Percentiles rank a stretch among this genome's conserved stretches.
phyloP scores from a whole-genome alignment of 2,329 filamentous ascomycete genomes.

The Penicillium sp. region DNA sequence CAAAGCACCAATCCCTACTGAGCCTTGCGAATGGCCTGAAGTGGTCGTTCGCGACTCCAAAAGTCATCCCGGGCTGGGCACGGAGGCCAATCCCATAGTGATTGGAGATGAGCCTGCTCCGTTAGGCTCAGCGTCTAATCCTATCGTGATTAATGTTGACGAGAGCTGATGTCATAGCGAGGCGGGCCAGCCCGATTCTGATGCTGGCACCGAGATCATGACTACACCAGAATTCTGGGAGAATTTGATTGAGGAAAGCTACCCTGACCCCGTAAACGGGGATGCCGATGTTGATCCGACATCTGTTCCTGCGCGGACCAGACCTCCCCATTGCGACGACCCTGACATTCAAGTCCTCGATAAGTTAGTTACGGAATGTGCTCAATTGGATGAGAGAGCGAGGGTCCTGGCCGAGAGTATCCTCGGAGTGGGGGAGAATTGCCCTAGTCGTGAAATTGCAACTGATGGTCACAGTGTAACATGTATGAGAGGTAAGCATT shows the following conservation, averaged over 20 bases:
- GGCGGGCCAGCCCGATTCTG: conserved; percentile 5
- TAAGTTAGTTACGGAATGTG: not conserved
- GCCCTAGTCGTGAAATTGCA: not conserved
- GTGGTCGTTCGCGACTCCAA: conserved; percentile 9
- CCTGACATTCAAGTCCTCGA: conserved; percentile 1
- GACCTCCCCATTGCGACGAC: conserved; percentile 2
- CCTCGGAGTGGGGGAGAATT: not conserved
- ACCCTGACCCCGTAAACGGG: conserved; percentile 1
- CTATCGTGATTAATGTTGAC: conserved; percentile 12
- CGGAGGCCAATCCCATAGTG: conserved; percentile 11
- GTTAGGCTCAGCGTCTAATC: conserved; percentile 11
- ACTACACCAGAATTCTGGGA: conserved; percentile 7
- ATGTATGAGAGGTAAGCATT: not conserved
- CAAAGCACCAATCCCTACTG: conserved; percentile 6
- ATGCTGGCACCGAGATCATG: conserved; percentile 13
- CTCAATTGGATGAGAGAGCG: conserved; percentile 1
- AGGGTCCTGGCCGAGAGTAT: not conserved
- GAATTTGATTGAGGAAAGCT: conserved; percentile 1
- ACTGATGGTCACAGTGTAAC: conserved; percentile 1
- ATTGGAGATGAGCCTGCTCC: conserved; percentile 11
- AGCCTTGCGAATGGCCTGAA: conserved; percentile 9
- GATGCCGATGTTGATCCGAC: conserved; percentile 1
- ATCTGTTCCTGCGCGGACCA: conserved; percentile 2
- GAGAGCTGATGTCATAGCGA: conserved; percentile 4
- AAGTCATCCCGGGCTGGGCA: conserved; percentile 7